Percentiles rank a stretch among this genome's conserved stretches.
phyloP scores from a whole-genome alignment of 2,329 filamentous ascomycete species.

The Fusarium sp. region DNA sequence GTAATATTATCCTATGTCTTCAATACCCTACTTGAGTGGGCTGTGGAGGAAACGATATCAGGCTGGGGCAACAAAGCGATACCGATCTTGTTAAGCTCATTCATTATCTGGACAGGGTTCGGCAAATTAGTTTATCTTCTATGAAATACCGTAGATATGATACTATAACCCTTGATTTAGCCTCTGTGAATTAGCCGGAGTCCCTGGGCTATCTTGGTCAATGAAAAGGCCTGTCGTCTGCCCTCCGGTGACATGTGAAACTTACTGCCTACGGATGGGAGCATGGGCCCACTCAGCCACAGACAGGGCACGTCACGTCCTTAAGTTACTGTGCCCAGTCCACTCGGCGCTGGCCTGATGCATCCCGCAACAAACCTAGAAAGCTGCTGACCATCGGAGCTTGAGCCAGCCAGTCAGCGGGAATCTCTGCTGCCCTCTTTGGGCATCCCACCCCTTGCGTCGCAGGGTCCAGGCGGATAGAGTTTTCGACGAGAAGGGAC shows the following conservation, averaged over 20 bases:
- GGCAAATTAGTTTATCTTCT: background rate
- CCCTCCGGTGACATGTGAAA: conserved; percentile 37
- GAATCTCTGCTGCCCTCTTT: conserved; percentile 19
- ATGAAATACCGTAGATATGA: background rate
- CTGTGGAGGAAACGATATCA: background rate
- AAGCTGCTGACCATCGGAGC: conserved; percentile 18
- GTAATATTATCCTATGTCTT: background rate
- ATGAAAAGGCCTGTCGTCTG: background rate
- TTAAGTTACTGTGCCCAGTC: background rate
- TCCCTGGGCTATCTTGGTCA: background rate
- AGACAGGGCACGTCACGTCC: conserved; percentile 11
- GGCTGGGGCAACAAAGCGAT: background rate
- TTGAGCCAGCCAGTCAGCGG: conserved; percentile 16
- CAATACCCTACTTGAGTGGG: background rate
- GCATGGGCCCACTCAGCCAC: conserved; percentile 32
- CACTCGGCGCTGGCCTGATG: conserved; percentile 37
- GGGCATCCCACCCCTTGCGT: conserved; percentile 31
- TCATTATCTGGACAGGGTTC: background rate
- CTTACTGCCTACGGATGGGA: conserved; percentile 1
- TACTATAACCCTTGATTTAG: background rate
- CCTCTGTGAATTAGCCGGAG: background rate
- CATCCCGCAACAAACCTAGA: conserved; percentile 30
- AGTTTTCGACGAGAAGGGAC: conserved; percentile 10
- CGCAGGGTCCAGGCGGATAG: conserved; percentile 27
- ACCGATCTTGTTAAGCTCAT: background rate